Conservation (phyloP, 352 stramenopile genomes). For the Plasmopara muralis region DNA sequence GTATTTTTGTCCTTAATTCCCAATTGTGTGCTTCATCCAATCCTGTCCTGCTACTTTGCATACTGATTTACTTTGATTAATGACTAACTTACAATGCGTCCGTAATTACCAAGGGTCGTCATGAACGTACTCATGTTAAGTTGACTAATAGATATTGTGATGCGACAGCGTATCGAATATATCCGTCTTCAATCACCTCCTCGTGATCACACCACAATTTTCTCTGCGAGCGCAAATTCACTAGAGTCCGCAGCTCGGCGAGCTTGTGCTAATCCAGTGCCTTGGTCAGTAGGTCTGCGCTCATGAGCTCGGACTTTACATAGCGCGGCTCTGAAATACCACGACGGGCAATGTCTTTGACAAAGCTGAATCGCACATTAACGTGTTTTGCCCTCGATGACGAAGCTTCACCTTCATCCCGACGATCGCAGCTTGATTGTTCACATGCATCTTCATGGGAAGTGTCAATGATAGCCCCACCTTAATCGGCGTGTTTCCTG, state of each 20-base stretch:
- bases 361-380: background rate
- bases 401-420: background rate
- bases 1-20: no score
- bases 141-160: no score
- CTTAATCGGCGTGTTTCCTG: background rate
- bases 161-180: no score
- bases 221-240: background rate
- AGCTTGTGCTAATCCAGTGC: background rate
- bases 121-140: no score
- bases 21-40: no score
- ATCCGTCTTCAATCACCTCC: no score
- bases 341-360: background rate
- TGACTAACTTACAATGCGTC: no score
- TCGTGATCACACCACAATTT: no score
- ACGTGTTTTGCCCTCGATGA: background rate
- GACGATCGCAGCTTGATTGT: background rate
- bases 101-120: no score
- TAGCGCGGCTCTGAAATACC: background rate
- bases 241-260: background rate
- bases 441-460: background rate
- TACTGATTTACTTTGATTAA: no score
- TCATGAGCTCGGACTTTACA: background rate
- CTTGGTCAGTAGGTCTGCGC: background rate
- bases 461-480: background rate
- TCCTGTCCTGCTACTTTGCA: no score